Conservation (phyloP, 805 yeast species). For the Saccharomycopsis selenospora region DNA sequence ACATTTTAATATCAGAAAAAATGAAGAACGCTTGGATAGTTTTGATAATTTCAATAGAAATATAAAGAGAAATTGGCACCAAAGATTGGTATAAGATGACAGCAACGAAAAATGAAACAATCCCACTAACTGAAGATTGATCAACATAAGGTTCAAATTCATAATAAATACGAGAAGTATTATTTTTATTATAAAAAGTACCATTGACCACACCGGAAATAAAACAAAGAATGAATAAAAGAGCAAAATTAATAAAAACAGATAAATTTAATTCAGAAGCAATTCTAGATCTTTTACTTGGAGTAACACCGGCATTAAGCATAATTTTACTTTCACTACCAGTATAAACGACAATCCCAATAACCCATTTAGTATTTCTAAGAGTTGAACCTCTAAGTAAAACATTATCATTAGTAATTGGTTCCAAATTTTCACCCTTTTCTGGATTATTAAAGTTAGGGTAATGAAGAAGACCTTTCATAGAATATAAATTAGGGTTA, state of each 20-base stretch:
- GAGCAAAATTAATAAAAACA: slow-evolving; percentile 53
- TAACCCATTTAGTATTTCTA: slow-evolving; percentile 69
- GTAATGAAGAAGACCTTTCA: slow-evolving; percentile 58
- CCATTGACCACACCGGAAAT: slow-evolving; percentile 69
- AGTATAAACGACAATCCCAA: slow-evolving; percentile 69
- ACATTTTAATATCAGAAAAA: slow-evolving; percentile 62
- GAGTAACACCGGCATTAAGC: slow-evolving; percentile 73
- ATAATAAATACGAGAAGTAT: slow-evolving; percentile 45
- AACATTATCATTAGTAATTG: slow-evolving; percentile 54
- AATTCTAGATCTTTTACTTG: slow-evolving; percentile 61
- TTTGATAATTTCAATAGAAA: slow-evolving; percentile 72
- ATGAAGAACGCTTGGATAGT: slow-evolving; percentile 72
- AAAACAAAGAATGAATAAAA: slow-evolving; percentile 59
- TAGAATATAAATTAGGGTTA: slow-evolving; percentile 54
- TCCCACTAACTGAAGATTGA: slow-evolving; percentile 56
- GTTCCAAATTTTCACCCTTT: slow-evolving; percentile 35
- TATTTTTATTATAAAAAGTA: slow-evolving; percentile 39
- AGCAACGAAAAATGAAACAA: slow-evolving; percentile 63
- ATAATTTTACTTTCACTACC: slow-evolving; percentile 72
- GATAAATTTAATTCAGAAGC: slow-evolving; percentile 60
- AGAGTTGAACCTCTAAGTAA: slow-evolving; percentile 66
- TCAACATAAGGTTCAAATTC: slow-evolving; percentile 58
- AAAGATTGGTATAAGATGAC: slow-evolving; percentile 67
- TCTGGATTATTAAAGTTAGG: slow-evolving; percentile 29
- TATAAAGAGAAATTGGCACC: slow-evolving; percentile 74